Evolutionary conservation across 352 stramenopile species (phyloP).

Genomic region (Peronospora belbahrii): DNA sequence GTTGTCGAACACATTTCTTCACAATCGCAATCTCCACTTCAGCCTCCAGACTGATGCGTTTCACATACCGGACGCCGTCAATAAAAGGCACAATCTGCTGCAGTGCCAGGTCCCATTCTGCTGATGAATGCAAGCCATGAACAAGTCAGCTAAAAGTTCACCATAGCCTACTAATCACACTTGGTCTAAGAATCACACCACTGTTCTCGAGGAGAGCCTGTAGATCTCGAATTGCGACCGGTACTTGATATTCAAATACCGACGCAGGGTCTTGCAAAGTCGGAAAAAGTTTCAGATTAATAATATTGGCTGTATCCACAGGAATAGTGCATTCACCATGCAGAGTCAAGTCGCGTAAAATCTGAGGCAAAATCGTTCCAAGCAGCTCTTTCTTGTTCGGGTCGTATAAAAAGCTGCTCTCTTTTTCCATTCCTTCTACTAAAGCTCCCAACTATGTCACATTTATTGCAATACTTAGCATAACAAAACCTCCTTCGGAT

Average conservation of each 20-base stretch:
- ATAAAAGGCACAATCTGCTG: constrained; percentile 88
- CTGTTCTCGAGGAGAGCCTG: constrained; percentile 65
- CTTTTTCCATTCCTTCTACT: constrained; percentile 83
- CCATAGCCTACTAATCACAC: background rate
- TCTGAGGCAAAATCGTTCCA: constrained; percentile 57
- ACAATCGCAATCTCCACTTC: constrained; percentile 85
- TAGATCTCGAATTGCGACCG: constrained; percentile 70
- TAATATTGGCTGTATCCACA: constrained; percentile 74
- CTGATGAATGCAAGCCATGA: constrained; percentile 20
- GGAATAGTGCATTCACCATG: constrained; percentile 77
- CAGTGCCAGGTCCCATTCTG: constrained; percentile 82
- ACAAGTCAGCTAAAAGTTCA: background rate
- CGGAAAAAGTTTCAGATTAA: constrained; percentile 84
- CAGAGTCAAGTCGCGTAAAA: constrained; percentile 62
- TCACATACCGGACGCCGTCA: constrained; percentile 86
- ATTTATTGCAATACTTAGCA: constrained; percentile 1
- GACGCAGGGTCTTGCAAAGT: constrained; percentile 56
- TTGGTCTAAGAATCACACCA: constrained; percentile 26
- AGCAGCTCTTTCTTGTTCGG: constrained; percentile 54
- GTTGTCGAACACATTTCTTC: constrained; percentile 81
- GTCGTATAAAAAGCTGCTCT: constrained; percentile 80
- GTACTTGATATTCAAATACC: constrained; percentile 82
- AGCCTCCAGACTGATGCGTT: constrained; percentile 83
- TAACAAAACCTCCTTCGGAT: too few relatives aligned
- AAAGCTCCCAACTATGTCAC: constrained; percentile 45